phyloP scores from a whole-genome alignment of 1,139 yeast genomes.

The Taphrina betulina region DNA sequence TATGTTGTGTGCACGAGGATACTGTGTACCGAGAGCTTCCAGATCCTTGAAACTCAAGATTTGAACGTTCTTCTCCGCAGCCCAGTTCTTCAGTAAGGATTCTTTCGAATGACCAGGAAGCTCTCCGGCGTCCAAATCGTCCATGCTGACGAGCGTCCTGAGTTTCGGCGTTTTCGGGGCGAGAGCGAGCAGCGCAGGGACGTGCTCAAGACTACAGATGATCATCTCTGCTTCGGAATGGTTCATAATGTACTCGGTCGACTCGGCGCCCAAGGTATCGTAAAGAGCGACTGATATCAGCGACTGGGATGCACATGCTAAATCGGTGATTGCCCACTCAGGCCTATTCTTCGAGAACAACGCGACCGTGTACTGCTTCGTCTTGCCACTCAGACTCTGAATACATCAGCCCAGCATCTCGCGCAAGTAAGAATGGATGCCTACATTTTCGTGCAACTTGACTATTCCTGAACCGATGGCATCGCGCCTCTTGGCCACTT shows the following conservation, averaged over 20 bases:
- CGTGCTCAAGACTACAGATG: conserved; percentile 53
- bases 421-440: conserved; percentile 37
- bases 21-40: conserved; percentile 54
- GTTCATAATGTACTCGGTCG: conserved; percentile 59
- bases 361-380: conserved; percentile 52
- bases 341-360: conserved; percentile 57
- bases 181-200: conserved; percentile 49
- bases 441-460: conserved; percentile 41
- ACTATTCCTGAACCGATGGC: conserved; percentile 66
- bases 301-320: conserved; percentile 56
- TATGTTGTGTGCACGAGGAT: conserved; percentile 51
- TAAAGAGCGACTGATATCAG: conserved; percentile 61
- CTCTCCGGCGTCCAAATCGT: conserved; percentile 42
- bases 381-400: conserved; percentile 37
- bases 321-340: conserved; percentile 63
- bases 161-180: conserved; percentile 47
- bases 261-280: conserved; percentile 62
- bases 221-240: conserved; percentile 59
- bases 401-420: conserved; percentile 10
- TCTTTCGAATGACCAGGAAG: conserved; percentile 39
- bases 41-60: conserved; percentile 50
- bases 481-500: conserved; percentile 49
- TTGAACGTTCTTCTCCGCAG: conserved; percentile 44
- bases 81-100: conserved; percentile 44
- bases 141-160: conserved; percentile 55